Evolutionary conservation across 2,329 filamentous ascomycete genomes (phyloP).

Genomic region (Microsporum audouinii): DNA sequence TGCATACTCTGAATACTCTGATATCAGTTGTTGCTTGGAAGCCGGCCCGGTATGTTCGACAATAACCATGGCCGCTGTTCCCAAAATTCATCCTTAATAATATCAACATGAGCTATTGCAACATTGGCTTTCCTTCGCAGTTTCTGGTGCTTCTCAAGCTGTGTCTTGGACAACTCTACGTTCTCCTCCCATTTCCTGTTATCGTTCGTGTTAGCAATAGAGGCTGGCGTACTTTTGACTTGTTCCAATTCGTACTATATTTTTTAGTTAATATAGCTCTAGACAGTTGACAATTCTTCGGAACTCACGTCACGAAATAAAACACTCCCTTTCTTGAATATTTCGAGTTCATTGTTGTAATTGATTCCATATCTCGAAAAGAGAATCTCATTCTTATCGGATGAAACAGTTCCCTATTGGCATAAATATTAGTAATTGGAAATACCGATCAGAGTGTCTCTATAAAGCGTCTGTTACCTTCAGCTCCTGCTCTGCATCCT

Average conservation of each 20-base stretch:
- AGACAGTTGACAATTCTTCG: neutral
- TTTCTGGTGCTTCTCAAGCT: conserved; percentile 73
- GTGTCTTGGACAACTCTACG: conserved; percentile 58
- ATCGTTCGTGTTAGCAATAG: conserved; percentile 34
- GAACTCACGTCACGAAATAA: conserved; percentile 63
- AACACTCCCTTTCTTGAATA: conserved; percentile 87
- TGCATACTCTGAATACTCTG: neutral
- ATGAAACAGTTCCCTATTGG: conserved; percentile 61
- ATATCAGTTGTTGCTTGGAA: conserved; percentile 41
- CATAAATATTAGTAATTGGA: neutral
- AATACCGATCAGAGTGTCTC: neutral
- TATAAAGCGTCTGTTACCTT: conserved; percentile 40
- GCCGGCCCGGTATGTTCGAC: conserved; percentile 59
- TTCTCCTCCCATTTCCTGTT: conserved; percentile 20
- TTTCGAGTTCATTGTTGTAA: conserved; percentile 91
- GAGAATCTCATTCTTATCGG: conserved; percentile 92
- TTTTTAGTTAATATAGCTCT: neutral
- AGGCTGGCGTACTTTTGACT: conserved; percentile 23
- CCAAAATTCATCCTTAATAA: conserved; percentile 96
- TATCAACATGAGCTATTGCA: conserved; percentile 74
- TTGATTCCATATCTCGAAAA: conserved; percentile 85
- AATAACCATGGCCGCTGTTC: conserved; percentile 71
- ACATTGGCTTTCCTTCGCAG: conserved; percentile 67
- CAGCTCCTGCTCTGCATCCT: conserved; percentile 69
- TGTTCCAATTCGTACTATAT: conserved; percentile 59